Conservation (phyloP, 495 filamentous ascomycete species). For the Xylaria cubensis region DNA sequence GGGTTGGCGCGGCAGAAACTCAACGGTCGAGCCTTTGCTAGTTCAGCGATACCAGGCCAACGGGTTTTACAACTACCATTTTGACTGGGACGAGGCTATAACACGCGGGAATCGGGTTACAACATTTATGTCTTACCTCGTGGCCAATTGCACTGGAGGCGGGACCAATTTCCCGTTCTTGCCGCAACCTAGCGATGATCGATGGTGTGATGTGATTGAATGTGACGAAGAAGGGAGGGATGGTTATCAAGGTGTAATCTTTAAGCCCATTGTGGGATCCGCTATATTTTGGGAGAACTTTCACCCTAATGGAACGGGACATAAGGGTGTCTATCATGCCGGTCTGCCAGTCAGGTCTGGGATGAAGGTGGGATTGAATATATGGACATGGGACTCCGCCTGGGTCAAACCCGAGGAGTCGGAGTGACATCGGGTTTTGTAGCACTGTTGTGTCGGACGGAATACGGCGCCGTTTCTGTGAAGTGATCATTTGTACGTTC, state of each 20-base stretch:
- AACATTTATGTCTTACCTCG: conserved; percentile 61
- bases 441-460: too few species aligned
- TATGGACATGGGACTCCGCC: conserved; percentile 55
- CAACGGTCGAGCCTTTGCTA: conserved; percentile 57
- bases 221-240: conserved; percentile 56
- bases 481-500: too few species aligned
- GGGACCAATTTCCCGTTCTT: conserved; percentile 59
- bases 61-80: conserved; percentile 55
- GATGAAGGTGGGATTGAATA: conserved; percentile 75
- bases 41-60: conserved; percentile 52
- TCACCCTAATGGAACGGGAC: conserved; percentile 56
- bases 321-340: conserved; percentile 69
- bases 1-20: conserved; percentile 39
- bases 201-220: conserved; percentile 64
- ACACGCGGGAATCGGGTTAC: conserved; percentile 50
- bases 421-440: too few species aligned
- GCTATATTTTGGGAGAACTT: conserved; percentile 80
- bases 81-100: conserved; percentile 55
- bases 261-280: conserved; percentile 68
- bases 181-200: conserved; percentile 35
- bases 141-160: conserved; percentile 52
- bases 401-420: neutral
- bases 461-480: too few species aligned
- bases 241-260: conserved; percentile 59
- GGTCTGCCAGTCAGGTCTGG: conserved; percentile 68